These are phyloP conservation scores for Croton laevigatus DNA, from an alignment of 441 rosid species.

Conservation along the genomic window DNA sequence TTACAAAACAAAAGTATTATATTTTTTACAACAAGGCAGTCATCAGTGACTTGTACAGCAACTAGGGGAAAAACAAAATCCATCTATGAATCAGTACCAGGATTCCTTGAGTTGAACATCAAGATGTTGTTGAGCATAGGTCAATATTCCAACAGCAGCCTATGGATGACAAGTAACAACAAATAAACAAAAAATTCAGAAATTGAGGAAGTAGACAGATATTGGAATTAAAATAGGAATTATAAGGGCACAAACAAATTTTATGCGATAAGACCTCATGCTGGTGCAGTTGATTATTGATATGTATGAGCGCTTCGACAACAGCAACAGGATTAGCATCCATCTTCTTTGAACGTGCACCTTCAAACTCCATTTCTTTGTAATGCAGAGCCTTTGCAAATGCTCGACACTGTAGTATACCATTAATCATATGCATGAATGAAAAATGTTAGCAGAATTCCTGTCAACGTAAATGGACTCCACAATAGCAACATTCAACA, in stretches of 20 bases:
- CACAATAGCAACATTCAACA: constrained; percentile 14
- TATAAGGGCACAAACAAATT: neutral
- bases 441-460: constrained; percentile 1
- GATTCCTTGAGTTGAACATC: constrained; percentile 98
- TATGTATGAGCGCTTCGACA: constrained; percentile 97
- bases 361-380: constrained; percentile 99
- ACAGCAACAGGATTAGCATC: constrained; percentile 99
- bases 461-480: neutral
- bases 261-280: constrained; percentile 63
- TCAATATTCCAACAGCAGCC: constrained; percentile 99
- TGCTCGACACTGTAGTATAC: constrained; percentile 79
- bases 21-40: neutral
- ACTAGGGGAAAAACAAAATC: neutral
- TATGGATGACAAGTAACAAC: constrained; percentile 33
- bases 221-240: constrained; percentile 10
- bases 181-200: constrained; percentile 2
- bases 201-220: constrained; percentile 3
- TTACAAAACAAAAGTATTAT: neutral
- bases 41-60: neutral
- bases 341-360: constrained; percentile 84
- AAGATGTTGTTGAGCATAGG: constrained; percentile 86
- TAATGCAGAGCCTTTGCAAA: constrained; percentile 99
- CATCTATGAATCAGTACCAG: constrained; percentile 48
- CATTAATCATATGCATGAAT: constrained; percentile 8
- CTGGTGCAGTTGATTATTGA: constrained; percentile 98